phyloP scores from a whole-genome alignment of 2,329 filamentous ascomycete species.

The Diatrype stigma region DNA sequence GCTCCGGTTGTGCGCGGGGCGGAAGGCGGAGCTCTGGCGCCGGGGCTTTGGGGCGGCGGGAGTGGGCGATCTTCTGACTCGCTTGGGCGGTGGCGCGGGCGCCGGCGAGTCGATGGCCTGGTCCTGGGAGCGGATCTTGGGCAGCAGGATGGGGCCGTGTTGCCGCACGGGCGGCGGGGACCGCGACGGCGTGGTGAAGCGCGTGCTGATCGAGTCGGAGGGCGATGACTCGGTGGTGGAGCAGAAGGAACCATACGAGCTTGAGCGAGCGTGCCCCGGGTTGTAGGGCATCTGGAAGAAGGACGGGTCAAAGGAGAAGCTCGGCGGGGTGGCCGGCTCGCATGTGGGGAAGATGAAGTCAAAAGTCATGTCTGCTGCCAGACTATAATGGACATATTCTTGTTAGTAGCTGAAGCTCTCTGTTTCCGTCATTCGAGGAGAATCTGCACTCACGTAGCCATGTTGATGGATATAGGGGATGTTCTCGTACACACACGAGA shows the following conservation, averaged over 20 bases:
- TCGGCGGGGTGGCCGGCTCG: conserved; percentile 47
- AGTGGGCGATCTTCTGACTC: conserved; percentile 51
- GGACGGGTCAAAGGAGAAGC: conserved; percentile 53
- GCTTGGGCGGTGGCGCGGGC: conserved; percentile 45
- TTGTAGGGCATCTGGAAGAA: conserved; percentile 52
- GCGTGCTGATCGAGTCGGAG: conserved; percentile 63
- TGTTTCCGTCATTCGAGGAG: conserved; percentile 3
- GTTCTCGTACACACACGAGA: conserved; percentile 25
- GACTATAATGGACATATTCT: conserved; percentile 38
- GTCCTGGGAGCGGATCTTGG: conserved; percentile 83
- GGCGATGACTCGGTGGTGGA: conserved; percentile 60
- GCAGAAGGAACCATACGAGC: conserved; percentile 64
- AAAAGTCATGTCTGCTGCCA: conserved; percentile 59
- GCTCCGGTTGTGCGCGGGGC: conserved; percentile 51
- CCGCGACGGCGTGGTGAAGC: conserved; percentile 62
- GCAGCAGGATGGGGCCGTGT: conserved; percentile 74
- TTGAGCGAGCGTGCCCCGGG: conserved; percentile 56
- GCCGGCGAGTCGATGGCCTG: conserved; percentile 60
- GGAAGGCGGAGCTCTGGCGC: conserved; percentile 29
- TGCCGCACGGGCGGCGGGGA: conserved; percentile 68
- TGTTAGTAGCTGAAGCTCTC: conserved; percentile 28
- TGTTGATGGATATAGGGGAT: conserved; percentile 24
- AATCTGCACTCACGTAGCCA: conserved; percentile 38
- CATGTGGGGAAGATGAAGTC: conserved; percentile 56
- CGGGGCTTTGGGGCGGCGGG: conserved; percentile 30